A percentile compares a stretch with the other conserved stretches of the same genome.
Evolutionary conservation across 768 basidiomycete genomes (phyloP).

Genomic region (Termitomyces sp.): DNA sequence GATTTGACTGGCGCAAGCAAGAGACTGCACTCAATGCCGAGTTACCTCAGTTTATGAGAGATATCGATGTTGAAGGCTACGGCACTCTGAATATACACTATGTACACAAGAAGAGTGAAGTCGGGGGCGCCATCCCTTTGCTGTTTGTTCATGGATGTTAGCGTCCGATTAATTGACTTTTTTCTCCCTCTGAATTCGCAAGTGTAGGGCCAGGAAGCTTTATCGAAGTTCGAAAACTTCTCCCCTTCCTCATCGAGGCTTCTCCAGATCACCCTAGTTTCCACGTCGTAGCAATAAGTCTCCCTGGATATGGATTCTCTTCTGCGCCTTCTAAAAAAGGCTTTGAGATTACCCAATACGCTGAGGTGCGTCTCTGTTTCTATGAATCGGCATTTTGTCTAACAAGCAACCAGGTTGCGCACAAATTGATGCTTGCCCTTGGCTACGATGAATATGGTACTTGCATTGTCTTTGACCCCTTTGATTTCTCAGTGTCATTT

Average conservation of each 20-base stretch:
- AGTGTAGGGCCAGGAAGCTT: constrained; percentile 59
- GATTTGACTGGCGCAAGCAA: constrained; percentile 51
- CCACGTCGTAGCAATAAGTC: constrained; percentile 55
- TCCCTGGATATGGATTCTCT: constrained; percentile 63
- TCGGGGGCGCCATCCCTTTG: constrained; percentile 37
- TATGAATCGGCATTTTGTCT: neutral
- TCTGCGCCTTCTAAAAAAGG: constrained; percentile 47
- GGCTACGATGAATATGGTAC: constrained; percentile 44
- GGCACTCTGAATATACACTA: constrained; percentile 48
- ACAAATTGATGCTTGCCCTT: constrained; percentile 44
- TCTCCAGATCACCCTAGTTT: constrained; percentile 47
- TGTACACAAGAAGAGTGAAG: constrained; percentile 46
- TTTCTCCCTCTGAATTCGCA: neutral
- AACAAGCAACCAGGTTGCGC: constrained; percentile 27
- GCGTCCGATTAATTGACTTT: constrained; percentile 3
- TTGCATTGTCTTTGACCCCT: neutral
- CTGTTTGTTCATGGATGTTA: constrained; percentile 48
- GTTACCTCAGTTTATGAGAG: constrained; percentile 50
- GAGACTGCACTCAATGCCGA: constrained; percentile 47
- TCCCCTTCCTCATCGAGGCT: constrained; percentile 43
- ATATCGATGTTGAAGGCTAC: constrained; percentile 42
- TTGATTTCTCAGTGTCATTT: neutral
- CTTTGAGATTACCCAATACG: constrained; percentile 44
- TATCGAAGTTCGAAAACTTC: constrained; percentile 50
- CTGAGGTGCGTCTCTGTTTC: constrained; percentile 34